Evolutionary conservation across 352 stramenopile genomes (phyloP).

Genomic region (Phytophthora syringae): DNA sequence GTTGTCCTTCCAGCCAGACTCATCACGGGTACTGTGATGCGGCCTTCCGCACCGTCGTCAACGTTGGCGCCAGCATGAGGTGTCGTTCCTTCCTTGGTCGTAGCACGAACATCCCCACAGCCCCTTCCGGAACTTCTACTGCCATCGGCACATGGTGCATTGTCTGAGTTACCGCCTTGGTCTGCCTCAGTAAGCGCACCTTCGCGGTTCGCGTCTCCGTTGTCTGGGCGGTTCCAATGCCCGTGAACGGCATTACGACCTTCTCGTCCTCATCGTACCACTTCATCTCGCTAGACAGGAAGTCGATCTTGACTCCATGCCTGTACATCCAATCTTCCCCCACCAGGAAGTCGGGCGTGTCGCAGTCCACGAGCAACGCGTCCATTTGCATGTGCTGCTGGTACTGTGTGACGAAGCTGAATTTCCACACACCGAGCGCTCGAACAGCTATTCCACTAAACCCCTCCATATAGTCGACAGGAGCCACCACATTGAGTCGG

Average conservation of each 20-base stretch:
- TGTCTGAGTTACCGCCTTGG: no score
- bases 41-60: neutral
- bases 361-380: neutral
- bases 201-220: neutral
- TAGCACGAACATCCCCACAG: neutral
- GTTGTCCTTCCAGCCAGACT: neutral
- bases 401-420: conserved; percentile 1
- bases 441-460: neutral
- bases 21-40: neutral
- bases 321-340: conserved; percentile 9
- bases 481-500: neutral
- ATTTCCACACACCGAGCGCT: neutral
- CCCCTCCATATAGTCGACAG: no score
- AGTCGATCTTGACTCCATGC: no score
- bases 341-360: neutral
- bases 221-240: neutral
- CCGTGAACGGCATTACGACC: no score
- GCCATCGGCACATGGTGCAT: neutral
- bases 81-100: neutral
- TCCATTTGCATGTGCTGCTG: neutral
- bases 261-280: no score
- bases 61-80: neutral
- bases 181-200: neutral
- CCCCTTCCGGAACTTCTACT: conserved; percentile 1
- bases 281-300: no score